Evolutionary conservation across 805 yeast species (phyloP), one percentile per base, ranked within the genome.

Genomic region (Teunomyces atbi): DNA sequence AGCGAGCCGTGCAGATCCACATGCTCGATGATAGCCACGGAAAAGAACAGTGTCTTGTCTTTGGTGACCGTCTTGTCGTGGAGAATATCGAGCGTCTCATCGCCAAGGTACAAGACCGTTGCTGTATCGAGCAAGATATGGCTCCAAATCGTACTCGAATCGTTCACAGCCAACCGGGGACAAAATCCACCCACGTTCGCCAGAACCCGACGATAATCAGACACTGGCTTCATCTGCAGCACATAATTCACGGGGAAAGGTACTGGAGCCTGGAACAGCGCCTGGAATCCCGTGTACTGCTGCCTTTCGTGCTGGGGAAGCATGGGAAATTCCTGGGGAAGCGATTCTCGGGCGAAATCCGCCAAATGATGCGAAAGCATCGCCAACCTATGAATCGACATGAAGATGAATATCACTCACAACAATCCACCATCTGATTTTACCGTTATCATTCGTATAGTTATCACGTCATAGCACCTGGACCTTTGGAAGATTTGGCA

Each of bases 331-430:
- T 53, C 54, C 6, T 51, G 54, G 18, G 26, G 27, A 18, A 46
- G 27, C 15, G 45, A 50, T 6, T 33, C 23, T 15, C 33, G 38
- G 15, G 27, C 15, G 26, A 36, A 23, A 19, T 20, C 34, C 36
- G 44, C 43, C 15, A 59, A 23, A 45, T 59, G 64, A 15, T 55
- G 41, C 23, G 48, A 50, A 5, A 59, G 28, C 58, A 59, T 54
- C 15, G 47, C 45, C 27, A 59, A 52, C 42, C 60, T 52, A 29
- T 50, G 28, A 5, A 36, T 16, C 10, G 26, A 23, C 26, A 23
- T 23, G 26, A 23, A 7, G 26, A 23, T 23, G 26, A 21, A 21
- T 6, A 21, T 23, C 26, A 7, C 26, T 23, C 26, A 23, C 10
- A 23, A 7, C 7, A 23, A 23, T 8, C 5, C 7, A 5, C 26